phyloP scores from a whole-genome alignment of 352 stramenopile species.

The Thalassiosira ordinaria region DNA sequence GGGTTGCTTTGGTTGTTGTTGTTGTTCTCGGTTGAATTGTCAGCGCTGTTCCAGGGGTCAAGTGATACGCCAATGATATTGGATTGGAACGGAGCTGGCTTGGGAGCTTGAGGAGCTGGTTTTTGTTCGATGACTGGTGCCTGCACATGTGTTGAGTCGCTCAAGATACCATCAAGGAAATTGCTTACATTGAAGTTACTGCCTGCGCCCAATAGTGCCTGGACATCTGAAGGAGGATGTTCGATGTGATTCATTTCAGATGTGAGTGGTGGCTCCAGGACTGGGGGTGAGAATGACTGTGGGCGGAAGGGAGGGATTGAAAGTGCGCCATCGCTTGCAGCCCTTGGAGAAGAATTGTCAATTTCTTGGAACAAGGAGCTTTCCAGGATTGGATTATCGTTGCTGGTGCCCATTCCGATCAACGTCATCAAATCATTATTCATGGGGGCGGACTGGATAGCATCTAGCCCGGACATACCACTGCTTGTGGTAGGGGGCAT shows the following conservation, averaged over 20 bases:
- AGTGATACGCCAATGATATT: constrained; percentile 42
- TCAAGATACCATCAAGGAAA: constrained; percentile 83
- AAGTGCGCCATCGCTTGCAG: constrained; percentile 12
- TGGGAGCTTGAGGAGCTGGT: constrained; percentile 2
- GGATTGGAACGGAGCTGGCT: constrained; percentile 32
- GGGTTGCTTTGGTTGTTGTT: constrained; percentile 27
- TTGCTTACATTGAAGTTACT: constrained; percentile 84
- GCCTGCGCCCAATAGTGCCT: constrained; percentile 45
- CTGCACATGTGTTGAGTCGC: constrained; percentile 48
- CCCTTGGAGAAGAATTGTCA: constrained; percentile 23
- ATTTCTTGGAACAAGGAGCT: constrained; percentile 31
- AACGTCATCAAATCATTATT: constrained; percentile 41
- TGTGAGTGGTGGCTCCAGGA: constrained; percentile 28
- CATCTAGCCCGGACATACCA: constrained; percentile 23
- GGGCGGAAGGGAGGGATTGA: constrained; percentile 25
- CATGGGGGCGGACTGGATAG: constrained; percentile 23
- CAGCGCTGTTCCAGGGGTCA: constrained; percentile 61
- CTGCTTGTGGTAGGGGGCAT: constrained; percentile 16
- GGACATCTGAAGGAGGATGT: constrained; percentile 30
- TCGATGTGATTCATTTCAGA: constrained; percentile 21
- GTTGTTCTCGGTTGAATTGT: constrained; percentile 1
- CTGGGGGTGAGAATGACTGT: constrained; percentile 41
- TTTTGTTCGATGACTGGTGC: neutral
- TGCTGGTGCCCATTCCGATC: constrained; percentile 25
- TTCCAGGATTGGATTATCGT: constrained; percentile 12